Conservation (phyloP, 1,139 yeast species). For the Trichomonascaceae sp. region DNA sequence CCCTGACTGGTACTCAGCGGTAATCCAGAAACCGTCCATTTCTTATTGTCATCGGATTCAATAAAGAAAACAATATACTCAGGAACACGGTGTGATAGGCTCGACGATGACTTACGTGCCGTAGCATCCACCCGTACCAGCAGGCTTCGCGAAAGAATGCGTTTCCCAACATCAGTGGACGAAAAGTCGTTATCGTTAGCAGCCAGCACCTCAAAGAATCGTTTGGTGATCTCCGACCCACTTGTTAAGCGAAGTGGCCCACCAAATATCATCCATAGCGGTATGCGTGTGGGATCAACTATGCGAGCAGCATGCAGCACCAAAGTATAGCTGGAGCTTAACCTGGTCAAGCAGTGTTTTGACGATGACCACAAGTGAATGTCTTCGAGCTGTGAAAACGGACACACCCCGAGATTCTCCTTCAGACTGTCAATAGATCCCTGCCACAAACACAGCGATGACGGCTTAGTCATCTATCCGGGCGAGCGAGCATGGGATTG, state of each 20-base stretch:
- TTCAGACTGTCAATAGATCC: constrained; percentile 1
- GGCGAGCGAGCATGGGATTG: too few species aligned
- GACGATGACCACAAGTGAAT: constrained; percentile 10
- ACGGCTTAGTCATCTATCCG: constrained; percentile 1
- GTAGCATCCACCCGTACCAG: not conserved
- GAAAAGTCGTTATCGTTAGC: constrained; percentile 5
- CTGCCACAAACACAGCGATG: not conserved
- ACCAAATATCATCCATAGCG: constrained; percentile 16
- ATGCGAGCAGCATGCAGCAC: constrained; percentile 4
- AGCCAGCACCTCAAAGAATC: constrained; percentile 14
- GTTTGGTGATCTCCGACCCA: constrained; percentile 7
- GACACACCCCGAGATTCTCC: too few species aligned
- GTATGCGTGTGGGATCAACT: constrained; percentile 10
- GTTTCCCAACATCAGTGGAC: constrained; percentile 1
- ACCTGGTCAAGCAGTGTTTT: constrained; percentile 5
- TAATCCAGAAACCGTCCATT: too few species aligned
- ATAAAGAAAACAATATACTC: not conserved
- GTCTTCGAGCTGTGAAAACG: too few species aligned
- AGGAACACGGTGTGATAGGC: not conserved
- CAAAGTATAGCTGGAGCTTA: constrained; percentile 2
- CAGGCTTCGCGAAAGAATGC: not conserved
- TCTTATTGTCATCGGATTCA: too few species aligned
- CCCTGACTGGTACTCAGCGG: too few species aligned
- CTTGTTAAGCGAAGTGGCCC: constrained; percentile 14
- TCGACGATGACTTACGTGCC: not conserved